phyloP scores from a whole-genome alignment of 164 flowering plant genomes.

The Dillenia suffruticosa region DNA sequence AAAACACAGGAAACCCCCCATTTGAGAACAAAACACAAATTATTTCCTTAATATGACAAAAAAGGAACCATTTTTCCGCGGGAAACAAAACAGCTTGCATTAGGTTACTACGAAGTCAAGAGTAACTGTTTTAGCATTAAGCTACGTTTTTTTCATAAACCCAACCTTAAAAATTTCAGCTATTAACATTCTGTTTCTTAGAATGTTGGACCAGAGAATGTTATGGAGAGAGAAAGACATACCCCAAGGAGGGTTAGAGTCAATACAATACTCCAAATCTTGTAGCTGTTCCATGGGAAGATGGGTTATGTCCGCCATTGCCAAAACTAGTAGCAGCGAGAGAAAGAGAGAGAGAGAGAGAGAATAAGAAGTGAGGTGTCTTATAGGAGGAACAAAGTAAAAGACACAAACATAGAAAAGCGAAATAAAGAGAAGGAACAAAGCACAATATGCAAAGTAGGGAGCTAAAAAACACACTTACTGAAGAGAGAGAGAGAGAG shows the following conservation, averaged over 20 bases:
- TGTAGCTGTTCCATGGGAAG: conserved; percentile 95
- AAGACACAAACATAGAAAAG: conserved; percentile 13
- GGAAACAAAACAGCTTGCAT: too few relatives aligned
- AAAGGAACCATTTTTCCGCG: too few relatives aligned
- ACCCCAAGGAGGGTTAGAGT: conserved; percentile 97
- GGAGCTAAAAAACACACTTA: too few relatives aligned
- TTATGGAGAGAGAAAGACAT: conserved; percentile 11
- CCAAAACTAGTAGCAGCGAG: conserved; percentile 16
- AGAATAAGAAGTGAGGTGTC: conserved; percentile 11
- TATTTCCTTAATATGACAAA: too few relatives aligned
- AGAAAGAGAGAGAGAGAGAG: conserved; percentile 8
- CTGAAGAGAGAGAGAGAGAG: neutral
- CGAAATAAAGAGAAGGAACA: neutral
- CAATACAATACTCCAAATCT: conserved; percentile 91
- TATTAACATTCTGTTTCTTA: too few relatives aligned
- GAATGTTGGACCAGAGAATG: conserved; percentile 2
- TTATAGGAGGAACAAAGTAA: conserved; percentile 31
- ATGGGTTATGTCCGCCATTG: conserved; percentile 77
- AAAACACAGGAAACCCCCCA: too few relatives aligned
- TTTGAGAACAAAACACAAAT: too few relatives aligned
- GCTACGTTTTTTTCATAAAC: too few relatives aligned
- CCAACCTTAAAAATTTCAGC: too few relatives aligned
- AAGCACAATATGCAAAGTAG: conserved; percentile 9
- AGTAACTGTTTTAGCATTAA: too few relatives aligned
- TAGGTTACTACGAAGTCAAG: too few relatives aligned